Percentiles rank a stretch among this genome's conserved stretches.
Evolutionary conservation across 2,329 filamentous ascomycete species (phyloP).

Genomic region (Coniochaeta hoffmannii): DNA sequence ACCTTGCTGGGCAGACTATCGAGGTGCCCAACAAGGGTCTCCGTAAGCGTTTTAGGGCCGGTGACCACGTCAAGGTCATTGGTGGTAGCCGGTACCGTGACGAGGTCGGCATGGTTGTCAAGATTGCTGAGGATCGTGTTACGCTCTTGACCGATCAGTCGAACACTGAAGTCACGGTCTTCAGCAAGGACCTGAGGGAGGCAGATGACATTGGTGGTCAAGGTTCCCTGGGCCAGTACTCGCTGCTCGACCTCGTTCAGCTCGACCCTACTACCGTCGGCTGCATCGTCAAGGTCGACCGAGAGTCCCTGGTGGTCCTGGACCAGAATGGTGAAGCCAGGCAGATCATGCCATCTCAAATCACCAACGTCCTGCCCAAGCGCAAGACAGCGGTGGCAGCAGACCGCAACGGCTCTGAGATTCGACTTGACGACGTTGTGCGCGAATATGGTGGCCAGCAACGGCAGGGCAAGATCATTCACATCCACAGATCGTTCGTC

Average conservation of each 20-base stretch:
- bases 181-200: constrained; percentile 92
- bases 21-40: constrained; percentile 89
- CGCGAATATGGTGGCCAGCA: constrained; percentile 83
- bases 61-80: constrained; percentile 98
- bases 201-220: constrained; percentile 87
- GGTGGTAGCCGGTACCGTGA: constrained; percentile 90
- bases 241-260: constrained; percentile 89
- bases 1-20: constrained; percentile 73
- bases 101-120: constrained; percentile 94
- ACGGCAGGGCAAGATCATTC: constrained; percentile 80
- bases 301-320: constrained; percentile 81
- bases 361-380: constrained; percentile 79
- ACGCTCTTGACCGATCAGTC: constrained; percentile 90
- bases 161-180: constrained; percentile 91
- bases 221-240: constrained; percentile 77
- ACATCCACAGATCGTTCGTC: constrained; percentile 87
- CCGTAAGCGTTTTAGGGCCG: constrained; percentile 84
- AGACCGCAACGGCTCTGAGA: constrained; percentile 88
- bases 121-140: constrained; percentile 85
- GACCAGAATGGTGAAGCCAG: constrained; percentile 84
- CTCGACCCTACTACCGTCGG: constrained; percentile 88
- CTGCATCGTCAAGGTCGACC: constrained; percentile 90
- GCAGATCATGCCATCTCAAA: constrained; percentile 81
- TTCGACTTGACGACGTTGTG: constrained; percentile 83
- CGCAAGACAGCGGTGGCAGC: constrained; percentile 83